A percentile compares a stretch with the other conserved stretches of the same genome.
Evolutionary conservation across 2,329 filamentous ascomycete genomes (phyloP).

Genomic region (Xylariales sp.): DNA sequence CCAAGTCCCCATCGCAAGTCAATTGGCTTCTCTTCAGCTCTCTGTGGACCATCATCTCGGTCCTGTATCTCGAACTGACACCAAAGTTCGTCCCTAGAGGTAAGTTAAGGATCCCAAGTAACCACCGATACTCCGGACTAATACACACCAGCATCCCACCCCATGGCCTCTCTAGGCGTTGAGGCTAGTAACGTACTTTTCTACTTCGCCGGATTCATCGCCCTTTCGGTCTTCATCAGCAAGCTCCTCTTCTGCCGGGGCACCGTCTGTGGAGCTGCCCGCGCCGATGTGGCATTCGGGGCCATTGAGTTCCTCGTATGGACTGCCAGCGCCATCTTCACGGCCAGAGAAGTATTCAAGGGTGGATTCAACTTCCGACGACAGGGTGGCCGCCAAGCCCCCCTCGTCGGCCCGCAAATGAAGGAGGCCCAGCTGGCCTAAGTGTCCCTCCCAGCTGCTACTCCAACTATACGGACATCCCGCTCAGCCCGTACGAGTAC

Average conservation of each 20-base stretch:
- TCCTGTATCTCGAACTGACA: constrained; percentile 48
- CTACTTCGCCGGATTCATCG: constrained; percentile 57
- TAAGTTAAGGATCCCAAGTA: constrained; percentile 23
- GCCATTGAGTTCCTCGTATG: constrained; percentile 50
- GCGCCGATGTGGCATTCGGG: constrained; percentile 49
- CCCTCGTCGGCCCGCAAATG: constrained; percentile 28
- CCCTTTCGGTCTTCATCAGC: constrained; percentile 52
- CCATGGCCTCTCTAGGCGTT: constrained; percentile 42
- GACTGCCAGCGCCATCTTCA: constrained; percentile 42
- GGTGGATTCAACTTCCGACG: constrained; percentile 27
- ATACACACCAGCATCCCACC: constrained; percentile 44
- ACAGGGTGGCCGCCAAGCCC: constrained; percentile 21
- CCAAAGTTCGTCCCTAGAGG: constrained; percentile 40
- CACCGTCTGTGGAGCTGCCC: constrained; percentile 50
- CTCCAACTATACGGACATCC: constrained; percentile 24
- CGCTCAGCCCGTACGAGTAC: constrained; percentile 22
- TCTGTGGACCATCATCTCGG: constrained; percentile 49
- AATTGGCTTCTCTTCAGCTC: constrained; percentile 54
- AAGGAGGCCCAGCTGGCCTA: constrained; percentile 30
- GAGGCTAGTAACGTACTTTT: constrained; percentile 50
- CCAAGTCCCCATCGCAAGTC: constrained; percentile 49
- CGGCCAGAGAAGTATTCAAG: constrained; percentile 44
- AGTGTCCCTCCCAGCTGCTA: constrained; percentile 14
- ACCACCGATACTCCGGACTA: no score
- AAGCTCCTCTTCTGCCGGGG: constrained; percentile 53